phyloP scores from a whole-genome alignment of 768 basidiomycete species.

The Boletus reticulatus region DNA sequence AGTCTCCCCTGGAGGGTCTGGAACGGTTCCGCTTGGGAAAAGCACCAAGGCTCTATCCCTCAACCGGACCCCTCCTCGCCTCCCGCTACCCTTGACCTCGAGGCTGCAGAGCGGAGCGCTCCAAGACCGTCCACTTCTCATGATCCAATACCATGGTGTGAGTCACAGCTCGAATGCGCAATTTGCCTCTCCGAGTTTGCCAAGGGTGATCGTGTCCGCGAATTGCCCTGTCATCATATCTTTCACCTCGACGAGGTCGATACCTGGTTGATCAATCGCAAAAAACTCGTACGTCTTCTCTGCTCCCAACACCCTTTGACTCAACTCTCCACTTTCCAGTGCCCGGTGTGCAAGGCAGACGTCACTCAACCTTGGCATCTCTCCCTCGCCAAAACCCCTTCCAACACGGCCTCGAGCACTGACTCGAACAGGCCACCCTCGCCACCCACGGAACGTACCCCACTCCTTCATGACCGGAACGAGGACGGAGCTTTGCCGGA shows the following conservation, averaged over 20 bases:
- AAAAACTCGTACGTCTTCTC: constrained; percentile 73
- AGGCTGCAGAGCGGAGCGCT: constrained; percentile 32
- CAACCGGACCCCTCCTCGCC: constrained; percentile 26
- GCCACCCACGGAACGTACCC: constrained; percentile 32
- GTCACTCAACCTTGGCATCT: constrained; percentile 63
- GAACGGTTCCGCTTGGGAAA: constrained; percentile 80
- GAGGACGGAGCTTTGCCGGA: constrained; percentile 11
- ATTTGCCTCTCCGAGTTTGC: constrained; percentile 89
- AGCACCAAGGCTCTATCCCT: constrained; percentile 47
- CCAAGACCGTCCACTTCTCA: constrained; percentile 26
- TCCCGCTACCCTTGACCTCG: constrained; percentile 34
- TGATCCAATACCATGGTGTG: constrained; percentile 68
- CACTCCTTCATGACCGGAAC: constrained; percentile 27
- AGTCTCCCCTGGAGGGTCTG: constrained; percentile 81
- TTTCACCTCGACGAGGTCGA: constrained; percentile 93
- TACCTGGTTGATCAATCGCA: constrained; percentile 87
- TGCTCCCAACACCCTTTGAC: background rate
- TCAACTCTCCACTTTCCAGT: constrained; percentile 44
- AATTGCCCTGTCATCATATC: constrained; percentile 91
- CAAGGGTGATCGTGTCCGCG: constrained; percentile 86
- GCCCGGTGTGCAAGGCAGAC: constrained; percentile 90
- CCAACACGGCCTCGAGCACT: constrained; percentile 1
- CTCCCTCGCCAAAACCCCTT: constrained; percentile 15
- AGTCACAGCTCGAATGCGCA: constrained; percentile 82
- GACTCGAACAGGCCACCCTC: constrained; percentile 5